Evolutionary conservation across 208 protist genomes (phyloP).

Genomic region (Crithidia mellificae): DNA sequence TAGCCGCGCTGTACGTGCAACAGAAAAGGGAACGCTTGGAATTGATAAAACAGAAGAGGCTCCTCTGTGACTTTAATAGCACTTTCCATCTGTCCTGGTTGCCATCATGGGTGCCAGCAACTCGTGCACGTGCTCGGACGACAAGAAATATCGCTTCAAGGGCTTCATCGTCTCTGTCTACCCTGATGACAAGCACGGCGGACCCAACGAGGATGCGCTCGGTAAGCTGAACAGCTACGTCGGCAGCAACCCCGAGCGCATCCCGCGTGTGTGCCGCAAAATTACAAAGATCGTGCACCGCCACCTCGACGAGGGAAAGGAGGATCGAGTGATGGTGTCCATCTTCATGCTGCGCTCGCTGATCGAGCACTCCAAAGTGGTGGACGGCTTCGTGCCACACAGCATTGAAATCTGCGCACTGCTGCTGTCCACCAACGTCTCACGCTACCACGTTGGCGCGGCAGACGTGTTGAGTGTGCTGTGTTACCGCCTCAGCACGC

Average conservation of each 20-base stretch:
- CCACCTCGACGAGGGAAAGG: conserved; percentile 41
- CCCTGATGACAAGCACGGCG: conserved; percentile 39
- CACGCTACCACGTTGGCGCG: conserved; percentile 61
- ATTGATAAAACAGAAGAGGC: no score
- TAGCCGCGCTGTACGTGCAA: no score
- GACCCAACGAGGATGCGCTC: conserved; percentile 63
- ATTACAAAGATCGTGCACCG: conserved; percentile 61
- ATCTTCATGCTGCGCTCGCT: conserved; percentile 61
- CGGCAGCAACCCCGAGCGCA: conserved; percentile 78
- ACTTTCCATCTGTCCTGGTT: no score
- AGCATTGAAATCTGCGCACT: conserved; percentile 58
- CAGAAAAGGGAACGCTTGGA: no score
- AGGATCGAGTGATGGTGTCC: conserved; percentile 66
- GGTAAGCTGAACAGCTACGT: conserved; percentile 74
- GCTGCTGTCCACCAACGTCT: conserved; percentile 42
- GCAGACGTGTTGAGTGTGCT: conserved; percentile 67
- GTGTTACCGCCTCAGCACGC: conserved; percentile 52
- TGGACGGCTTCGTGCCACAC: conserved; percentile 78
- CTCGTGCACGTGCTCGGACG: conserved; percentile 46
- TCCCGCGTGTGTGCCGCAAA: conserved; percentile 84
- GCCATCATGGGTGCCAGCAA: conserved; percentile 25
- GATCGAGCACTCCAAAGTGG: conserved; percentile 49
- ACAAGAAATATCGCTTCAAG: conserved; percentile 79
- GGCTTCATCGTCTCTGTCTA: conserved; percentile 81
- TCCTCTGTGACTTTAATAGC: no score